Evolutionary conservation across 495 filamentous ascomycete species (phyloP), one percentile per base, ranked within the genome.

Genomic region (Penicillium nucicola): DNA sequence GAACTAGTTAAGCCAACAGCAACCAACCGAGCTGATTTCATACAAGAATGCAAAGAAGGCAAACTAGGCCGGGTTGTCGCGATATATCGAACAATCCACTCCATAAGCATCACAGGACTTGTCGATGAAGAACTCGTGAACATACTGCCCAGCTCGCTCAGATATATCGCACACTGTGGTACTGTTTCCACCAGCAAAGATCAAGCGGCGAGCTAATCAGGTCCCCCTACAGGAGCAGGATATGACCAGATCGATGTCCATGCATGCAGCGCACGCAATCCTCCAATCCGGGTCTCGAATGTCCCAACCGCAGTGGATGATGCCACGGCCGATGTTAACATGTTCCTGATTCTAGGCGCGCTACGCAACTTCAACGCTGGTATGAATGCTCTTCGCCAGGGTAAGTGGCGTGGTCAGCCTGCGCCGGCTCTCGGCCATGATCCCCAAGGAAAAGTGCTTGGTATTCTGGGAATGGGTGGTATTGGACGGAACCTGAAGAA

Each of bases 401-500:
- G 83, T 2, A 70, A 79, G 33, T 90, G 80, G 77, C 64, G 75
- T 18, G 79, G 81, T 5, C 49, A 70, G 13, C 70, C 74, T 4
- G 56, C 67, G 7, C 66, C 78, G 9, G 58, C 69, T 6, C 71
- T 83, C 19, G 80, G 83, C 6, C 81, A 83, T 62, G 80, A 87
- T 63, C 84, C 86, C 1, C 65, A 79, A 34, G 86, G 85, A 8
- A 82, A 87, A 54, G 75, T 77, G 33, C 72, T 88, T 3, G 87
- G 87, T 0, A 88, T 95, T 48, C 61, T 96, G 32, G 90, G 90
- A 7, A 92, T 95, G 87, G 90, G 90, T 8, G 89, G 90, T 0
- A 96, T 96, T 43, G 90, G 90, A 1, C 73, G 80, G 3, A 78
- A 82, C 49, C 41, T 81, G 56, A 71, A 83, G 58, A 68, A 64